Evolutionary conservation across 495 filamentous ascomycete genomes (phyloP).

Genomic region (Talaromyces ruber): DNA sequence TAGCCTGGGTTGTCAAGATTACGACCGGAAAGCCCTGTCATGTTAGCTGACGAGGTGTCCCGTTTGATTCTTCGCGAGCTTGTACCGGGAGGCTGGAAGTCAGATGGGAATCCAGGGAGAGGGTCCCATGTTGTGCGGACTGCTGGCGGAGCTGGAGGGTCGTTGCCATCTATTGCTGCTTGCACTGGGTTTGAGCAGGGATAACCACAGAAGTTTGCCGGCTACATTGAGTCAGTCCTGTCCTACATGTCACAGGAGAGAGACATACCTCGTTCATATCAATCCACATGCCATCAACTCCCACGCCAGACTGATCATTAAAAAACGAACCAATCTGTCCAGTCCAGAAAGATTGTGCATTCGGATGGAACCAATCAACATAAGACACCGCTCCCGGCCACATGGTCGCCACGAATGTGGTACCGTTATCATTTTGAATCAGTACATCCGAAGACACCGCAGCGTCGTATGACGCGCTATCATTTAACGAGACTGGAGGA

Average conservation of each 20-base stretch:
- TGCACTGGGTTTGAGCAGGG: slow-evolving; percentile 9
- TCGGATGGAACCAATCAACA: slow-evolving; percentile 17
- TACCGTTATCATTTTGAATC: slow-evolving; percentile 11
- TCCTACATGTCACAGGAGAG: not conserved
- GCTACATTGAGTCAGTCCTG: not conserved
- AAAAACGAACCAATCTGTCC: slow-evolving; percentile 3
- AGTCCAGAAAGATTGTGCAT: slow-evolving; percentile 13
- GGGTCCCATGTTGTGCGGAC: slow-evolving; percentile 11
- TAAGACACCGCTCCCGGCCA: slow-evolving; percentile 16
- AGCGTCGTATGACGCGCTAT: slow-evolving; percentile 7
- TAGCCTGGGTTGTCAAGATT: slow-evolving; percentile 11
- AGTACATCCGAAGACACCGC: slow-evolving; percentile 6
- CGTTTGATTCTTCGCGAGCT: slow-evolving; percentile 20
- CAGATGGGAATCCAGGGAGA: slow-evolving; percentile 14
- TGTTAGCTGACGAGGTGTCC: slow-evolving; percentile 14
- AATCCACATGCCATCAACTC: slow-evolving; percentile 16
- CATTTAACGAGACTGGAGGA: slow-evolving; percentile 35
- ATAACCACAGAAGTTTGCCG: slow-evolving; percentile 6
- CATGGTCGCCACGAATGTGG: slow-evolving; percentile 30
- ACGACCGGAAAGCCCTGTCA: slow-evolving; percentile 6
- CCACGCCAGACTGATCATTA: not conserved
- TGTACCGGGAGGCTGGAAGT: slow-evolving; percentile 11
- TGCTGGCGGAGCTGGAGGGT: slow-evolving; percentile 12
- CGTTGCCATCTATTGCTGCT: slow-evolving; percentile 8
- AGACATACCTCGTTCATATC: slow-evolving; percentile 38